These are phyloP conservation scores for Agroathelia rolfsii DNA, from an alignment of 1,284 basidiomycete species.

Conservation along the genomic window DNA sequence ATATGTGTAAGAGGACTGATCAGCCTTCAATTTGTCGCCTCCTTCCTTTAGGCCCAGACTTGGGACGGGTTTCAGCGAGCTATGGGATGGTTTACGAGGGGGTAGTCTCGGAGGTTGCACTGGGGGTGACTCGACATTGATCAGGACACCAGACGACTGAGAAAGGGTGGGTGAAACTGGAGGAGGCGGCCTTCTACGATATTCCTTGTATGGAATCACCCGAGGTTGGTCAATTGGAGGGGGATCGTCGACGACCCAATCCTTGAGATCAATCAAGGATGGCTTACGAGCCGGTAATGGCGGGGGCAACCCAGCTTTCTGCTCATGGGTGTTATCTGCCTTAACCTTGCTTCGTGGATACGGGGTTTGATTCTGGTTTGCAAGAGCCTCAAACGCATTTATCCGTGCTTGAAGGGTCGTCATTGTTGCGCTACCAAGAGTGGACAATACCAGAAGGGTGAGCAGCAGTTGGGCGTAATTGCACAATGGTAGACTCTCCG, in stretches of 20 bases:
- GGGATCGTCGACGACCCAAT: constrained; percentile 66
- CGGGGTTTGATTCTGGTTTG: constrained; percentile 15
- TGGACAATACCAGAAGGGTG: too few relatives aligned
- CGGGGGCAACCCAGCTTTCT: too few relatives aligned
- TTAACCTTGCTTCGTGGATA: constrained; percentile 18
- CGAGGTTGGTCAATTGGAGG: too few relatives aligned
- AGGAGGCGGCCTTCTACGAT: too few relatives aligned
- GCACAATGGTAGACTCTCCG: too few relatives aligned
- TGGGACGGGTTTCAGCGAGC: constrained; percentile 34
- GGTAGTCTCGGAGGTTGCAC: constrained; percentile 33
- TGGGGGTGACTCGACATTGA: constrained; percentile 41
- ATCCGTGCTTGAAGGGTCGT: constrained; percentile 11
- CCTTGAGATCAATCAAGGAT: constrained; percentile 62
- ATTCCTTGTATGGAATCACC: too few relatives aligned
- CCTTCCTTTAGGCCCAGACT: constrained; percentile 11
- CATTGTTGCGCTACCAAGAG: too few relatives aligned
- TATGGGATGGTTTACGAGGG: constrained; percentile 50
- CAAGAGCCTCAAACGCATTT: constrained; percentile 12
- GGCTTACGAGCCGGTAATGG: constrained; percentile 44
- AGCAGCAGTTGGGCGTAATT: too few relatives aligned
- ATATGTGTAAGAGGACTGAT: constrained; percentile 45
- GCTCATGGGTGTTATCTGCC: constrained; percentile 36
- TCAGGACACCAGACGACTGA: constrained; percentile 25
- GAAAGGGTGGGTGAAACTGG: too few relatives aligned
- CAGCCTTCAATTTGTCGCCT: too few relatives aligned